phyloP scores from a whole-genome alignment of 495 filamentous ascomycete genomes.

The Aspergillus ostianus region DNA sequence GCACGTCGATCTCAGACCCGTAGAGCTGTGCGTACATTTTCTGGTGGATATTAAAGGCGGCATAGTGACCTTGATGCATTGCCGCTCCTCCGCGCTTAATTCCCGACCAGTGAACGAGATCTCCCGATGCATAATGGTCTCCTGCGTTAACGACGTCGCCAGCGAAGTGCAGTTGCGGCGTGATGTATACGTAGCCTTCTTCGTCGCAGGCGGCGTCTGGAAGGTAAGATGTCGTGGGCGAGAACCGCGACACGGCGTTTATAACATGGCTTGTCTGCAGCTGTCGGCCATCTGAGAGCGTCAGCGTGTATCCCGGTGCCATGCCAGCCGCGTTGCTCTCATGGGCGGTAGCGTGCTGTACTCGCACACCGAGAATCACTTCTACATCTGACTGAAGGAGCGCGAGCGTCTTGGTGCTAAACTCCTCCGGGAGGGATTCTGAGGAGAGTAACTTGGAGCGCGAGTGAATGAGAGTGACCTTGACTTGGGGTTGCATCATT shows the following conservation, averaged over 20 bases:
- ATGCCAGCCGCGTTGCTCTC: constrained; percentile 18
- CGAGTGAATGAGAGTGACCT: constrained; percentile 59
- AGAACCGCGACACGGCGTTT: constrained; percentile 50
- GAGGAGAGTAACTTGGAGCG: constrained; percentile 54
- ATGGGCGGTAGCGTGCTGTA: neutral
- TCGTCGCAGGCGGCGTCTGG: constrained; percentile 41
- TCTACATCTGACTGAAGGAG: constrained; percentile 53
- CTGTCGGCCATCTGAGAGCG: constrained; percentile 48
- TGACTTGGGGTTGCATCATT: constrained; percentile 43
- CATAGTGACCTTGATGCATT: constrained; percentile 3
- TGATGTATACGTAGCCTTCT: constrained; percentile 51
- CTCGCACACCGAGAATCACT: constrained; percentile 16
- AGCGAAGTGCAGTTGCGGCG: constrained; percentile 13
- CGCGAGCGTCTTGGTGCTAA: constrained; percentile 48
- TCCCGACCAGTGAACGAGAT: neutral
- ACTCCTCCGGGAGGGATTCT: constrained; percentile 56
- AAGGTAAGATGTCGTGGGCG: constrained; percentile 50
- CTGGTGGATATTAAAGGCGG: neutral
- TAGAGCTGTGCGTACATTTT: neutral
- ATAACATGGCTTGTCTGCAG: constrained; percentile 51
- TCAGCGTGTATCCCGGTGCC: constrained; percentile 29
- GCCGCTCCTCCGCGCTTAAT: constrained; percentile 3
- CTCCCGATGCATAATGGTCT: neutral
- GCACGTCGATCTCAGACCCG: neutral
- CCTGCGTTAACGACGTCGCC: neutral